Conservation (phyloP, 2,329 filamentous ascomycete genomes). For the Chalaropsis ovoidea region DNA sequence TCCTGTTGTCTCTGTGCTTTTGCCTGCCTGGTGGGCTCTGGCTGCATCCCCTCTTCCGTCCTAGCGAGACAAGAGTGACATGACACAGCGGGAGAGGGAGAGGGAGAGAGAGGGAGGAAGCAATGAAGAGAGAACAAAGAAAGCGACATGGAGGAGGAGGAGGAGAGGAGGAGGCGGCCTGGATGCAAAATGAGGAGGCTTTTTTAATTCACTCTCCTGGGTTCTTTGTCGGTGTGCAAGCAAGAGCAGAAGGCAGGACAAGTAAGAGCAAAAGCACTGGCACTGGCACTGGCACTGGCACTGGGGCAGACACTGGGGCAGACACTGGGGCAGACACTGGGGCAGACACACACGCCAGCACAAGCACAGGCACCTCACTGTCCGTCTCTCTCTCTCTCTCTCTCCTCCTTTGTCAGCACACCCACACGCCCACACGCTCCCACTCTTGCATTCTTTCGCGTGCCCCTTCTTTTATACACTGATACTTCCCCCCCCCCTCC, state of each 20-base stretch:
- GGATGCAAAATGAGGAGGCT: background rate
- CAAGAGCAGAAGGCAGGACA: background rate
- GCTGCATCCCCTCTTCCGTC: background rate
- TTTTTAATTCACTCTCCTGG: constrained; percentile 6
- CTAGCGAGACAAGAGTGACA: background rate
- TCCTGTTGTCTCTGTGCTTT: constrained; percentile 13
- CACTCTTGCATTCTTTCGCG: background rate
- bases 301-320: background rate
- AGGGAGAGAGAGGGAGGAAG: background rate
- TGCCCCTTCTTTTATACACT: background rate
- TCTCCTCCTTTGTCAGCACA: background rate
- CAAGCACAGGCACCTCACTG: background rate
- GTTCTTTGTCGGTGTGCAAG: constrained; percentile 6
- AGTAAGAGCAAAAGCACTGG: constrained; percentile 1
- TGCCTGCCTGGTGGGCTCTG: background rate
- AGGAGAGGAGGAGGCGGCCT: background rate
- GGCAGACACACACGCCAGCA: background rate
- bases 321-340: background rate
- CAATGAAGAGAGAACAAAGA: background rate
- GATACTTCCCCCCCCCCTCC: background rate
- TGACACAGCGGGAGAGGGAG: background rate
- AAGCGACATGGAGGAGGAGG: background rate
- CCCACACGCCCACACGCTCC: background rate
- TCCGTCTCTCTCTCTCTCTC: too few species aligned
- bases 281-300: background rate